Conservation (phyloP, 129 eudicot genomes). For the Sambucus nigra region DNA sequence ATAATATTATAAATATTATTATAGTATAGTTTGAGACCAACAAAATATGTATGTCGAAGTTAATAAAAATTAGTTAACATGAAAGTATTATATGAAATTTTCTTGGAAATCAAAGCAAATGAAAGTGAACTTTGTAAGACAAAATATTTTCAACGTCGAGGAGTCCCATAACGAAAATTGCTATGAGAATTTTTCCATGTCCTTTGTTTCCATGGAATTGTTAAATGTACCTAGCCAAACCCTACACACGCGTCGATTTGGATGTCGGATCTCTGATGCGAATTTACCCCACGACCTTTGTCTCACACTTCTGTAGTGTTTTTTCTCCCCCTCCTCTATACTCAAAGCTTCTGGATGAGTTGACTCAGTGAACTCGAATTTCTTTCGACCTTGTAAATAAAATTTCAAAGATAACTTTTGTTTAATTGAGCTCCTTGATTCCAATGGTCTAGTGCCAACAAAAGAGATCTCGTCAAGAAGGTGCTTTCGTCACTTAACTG, state of each 20-base stretch:
- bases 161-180: slow-evolving; percentile 53
- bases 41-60: too few species aligned
- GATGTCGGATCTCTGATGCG: slow-evolving; percentile 80
- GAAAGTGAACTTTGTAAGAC: too few species aligned
- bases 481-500: too few species aligned
- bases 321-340: slow-evolving; percentile 15
- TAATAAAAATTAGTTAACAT: too few species aligned
- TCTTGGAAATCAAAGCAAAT: too few species aligned
- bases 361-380: not conserved
- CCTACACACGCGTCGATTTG: slow-evolving; percentile 46
- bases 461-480: slow-evolving; percentile 29
- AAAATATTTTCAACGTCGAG: too few species aligned
- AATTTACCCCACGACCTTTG: slow-evolving; percentile 75
- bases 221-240: slow-evolving; percentile 76
- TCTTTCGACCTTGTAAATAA: slow-evolving; percentile 14
- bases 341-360: too few species aligned
- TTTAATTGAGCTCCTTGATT: too few species aligned
- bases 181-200: slow-evolving; percentile 55
- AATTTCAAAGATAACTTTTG: slow-evolving; percentile 25
- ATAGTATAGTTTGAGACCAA: too few species aligned
- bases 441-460: not conserved
- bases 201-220: slow-evolving; percentile 60
- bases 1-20: too few species aligned
- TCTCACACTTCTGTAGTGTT: slow-evolving; percentile 60
- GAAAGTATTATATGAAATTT: too few species aligned